Base-by-base conservation (phyloP, 148 eudicot species). In the Dianthus caryophyllus region DNA sequence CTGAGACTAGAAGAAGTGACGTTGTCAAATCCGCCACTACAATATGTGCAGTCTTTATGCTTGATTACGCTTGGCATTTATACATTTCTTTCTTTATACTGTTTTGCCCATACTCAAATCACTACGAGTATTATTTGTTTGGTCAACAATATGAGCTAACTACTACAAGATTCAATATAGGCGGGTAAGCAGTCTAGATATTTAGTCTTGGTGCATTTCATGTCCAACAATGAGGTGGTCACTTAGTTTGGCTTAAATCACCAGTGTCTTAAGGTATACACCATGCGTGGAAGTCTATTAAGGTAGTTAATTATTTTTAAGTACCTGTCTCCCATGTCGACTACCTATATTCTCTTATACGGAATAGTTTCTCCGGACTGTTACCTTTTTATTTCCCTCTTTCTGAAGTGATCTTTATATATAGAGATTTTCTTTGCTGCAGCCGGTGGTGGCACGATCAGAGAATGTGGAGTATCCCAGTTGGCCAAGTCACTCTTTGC, bases 401-500 rank as follows among this genome's bases (percentile, higher is more conserved):
- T 41, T 67, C 24, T 24, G 53, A 22, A 71, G 68, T 65, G 71
- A 36, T 47, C 68, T 76, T 87, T 83, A n/a, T 77, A 82, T 80
- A 87, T 85, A 76, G 74, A 86, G 90, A 86, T 86, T 66, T n/a
- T 84, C 78, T 86, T 82, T 84, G 82, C 82, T 91, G 97, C 96
- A 86, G 97, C 79, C 83, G 90, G 76, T 78, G 88, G 81, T 78
- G 90, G 80, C 81, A 74, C 70, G 75, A 79, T 83, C 83, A 86
- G 83, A 80, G 86, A 77, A 54, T 83, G 82, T 77, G 90, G 84
- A 91, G 90, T 82, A 80, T 91, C 97, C 65, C 63, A 82, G 70
- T 82, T 88, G 92, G 97, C 97, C 85, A 84, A 82, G 85, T 86
- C 97, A 78, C 87, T 91, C 78, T 88, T 88, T 86, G 84, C 84